Conservation (phyloP, 2,329 filamentous ascomycete genomes). For the Chaetothyriales sp. region DNA sequence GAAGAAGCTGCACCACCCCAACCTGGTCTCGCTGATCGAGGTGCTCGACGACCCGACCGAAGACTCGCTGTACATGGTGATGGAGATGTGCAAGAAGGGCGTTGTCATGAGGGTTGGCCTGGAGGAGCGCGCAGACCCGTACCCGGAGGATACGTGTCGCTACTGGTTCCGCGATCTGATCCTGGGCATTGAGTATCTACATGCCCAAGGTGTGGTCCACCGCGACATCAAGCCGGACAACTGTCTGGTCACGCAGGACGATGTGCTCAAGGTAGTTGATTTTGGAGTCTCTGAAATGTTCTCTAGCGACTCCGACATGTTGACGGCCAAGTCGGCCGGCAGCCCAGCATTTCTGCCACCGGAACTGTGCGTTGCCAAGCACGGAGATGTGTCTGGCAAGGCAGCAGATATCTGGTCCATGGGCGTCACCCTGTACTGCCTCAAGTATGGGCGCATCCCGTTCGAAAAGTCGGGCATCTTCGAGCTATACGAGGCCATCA, state of each 20-base stretch:
- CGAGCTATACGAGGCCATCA: conserved; percentile 81
- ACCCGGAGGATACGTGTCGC: conserved; percentile 65
- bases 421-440: conserved; percentile 86
- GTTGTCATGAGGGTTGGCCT: conserved; percentile 92
- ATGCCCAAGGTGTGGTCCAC: conserved; percentile 87
- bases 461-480: conserved; percentile 67
- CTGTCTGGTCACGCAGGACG: conserved; percentile 71
- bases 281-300: conserved; percentile 99
- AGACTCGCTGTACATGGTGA: conserved; percentile 94
- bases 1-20: conserved; percentile 94
- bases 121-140: conserved; percentile 68
- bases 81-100: conserved; percentile 98
- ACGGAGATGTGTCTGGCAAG: conserved; percentile 73
- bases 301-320: conserved; percentile 73
- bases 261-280: conserved; percentile 92
- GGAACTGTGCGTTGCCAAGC: conserved; percentile 73
- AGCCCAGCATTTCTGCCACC: conserved; percentile 90
- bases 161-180: conserved; percentile 93
- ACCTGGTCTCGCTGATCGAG: conserved; percentile 84
- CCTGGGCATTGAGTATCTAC: conserved; percentile 85
- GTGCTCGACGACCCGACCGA: conserved; percentile 91
- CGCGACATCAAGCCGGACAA: conserved; percentile 98
- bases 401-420: conserved; percentile 97
- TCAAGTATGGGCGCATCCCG: conserved; percentile 75
- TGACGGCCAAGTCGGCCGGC: conserved; percentile 79